phyloP scores from a whole-genome alignment of 495 filamentous ascomycete genomes.

The Glonium stellatum region DNA sequence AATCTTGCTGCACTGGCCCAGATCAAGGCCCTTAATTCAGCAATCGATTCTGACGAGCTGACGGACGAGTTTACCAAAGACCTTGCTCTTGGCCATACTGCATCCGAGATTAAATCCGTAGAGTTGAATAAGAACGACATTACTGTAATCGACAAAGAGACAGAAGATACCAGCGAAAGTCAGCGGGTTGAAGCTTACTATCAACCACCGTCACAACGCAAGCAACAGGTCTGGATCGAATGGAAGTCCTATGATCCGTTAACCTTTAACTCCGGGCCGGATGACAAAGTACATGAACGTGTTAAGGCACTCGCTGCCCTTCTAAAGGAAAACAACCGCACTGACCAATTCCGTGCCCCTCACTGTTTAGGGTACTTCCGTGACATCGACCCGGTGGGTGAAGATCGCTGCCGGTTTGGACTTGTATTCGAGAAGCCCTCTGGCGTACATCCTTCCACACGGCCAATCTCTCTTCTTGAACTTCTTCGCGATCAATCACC shows the following conservation, averaged over 20 bases:
- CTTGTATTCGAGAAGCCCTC: conserved; percentile 35
- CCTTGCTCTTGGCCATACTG: conserved; percentile 15
- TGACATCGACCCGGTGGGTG: conserved; percentile 26
- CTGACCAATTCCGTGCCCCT: conserved; percentile 34
- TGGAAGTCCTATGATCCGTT: conserved; percentile 29
- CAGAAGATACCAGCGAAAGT: conserved; percentile 13
- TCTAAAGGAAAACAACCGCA: conserved; percentile 26
- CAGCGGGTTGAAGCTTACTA: conserved; percentile 27
- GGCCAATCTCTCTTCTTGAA: conserved; percentile 23
- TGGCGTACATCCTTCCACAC: conserved; percentile 12
- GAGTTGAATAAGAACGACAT: conserved; percentile 20
- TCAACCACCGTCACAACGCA: conserved; percentile 11
- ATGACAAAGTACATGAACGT: conserved; percentile 22
- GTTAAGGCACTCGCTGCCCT: conserved; percentile 27
- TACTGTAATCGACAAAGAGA: conserved; percentile 15
- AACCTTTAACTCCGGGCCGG: conserved; percentile 15
- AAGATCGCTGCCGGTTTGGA: conserved; percentile 32
- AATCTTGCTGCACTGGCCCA: conserved; percentile 25
- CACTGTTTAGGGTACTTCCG: conserved; percentile 35
- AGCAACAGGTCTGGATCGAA: conserved; percentile 29
- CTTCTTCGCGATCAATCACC: conserved; percentile 13
- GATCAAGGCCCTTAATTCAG: conserved; percentile 27
- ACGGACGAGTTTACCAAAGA: conserved; percentile 24
- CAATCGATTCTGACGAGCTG: conserved; percentile 16
- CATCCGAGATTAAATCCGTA: conserved; percentile 21